A percentile compares a stretch with the other conserved stretches of the same genome.
Evolutionary conservation across 2,329 filamentous ascomycete species (phyloP).

Genomic region (Coleophoma crateriformis): DNA sequence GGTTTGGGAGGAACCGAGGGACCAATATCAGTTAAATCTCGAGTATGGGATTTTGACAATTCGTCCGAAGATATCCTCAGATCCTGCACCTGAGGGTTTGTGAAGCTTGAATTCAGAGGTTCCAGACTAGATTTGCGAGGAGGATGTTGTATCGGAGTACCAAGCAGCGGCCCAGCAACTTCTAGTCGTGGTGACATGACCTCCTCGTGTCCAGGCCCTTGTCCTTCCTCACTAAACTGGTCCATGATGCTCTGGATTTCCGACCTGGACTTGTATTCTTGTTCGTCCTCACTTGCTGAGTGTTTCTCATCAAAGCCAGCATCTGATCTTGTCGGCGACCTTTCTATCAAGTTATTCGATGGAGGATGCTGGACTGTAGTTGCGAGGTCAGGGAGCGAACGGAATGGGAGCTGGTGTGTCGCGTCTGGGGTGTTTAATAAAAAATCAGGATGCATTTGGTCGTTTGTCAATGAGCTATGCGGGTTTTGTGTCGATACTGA

Average conservation of each 20-base stretch:
- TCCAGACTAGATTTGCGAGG: slow-evolving; percentile 85
- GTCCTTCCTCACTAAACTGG: slow-evolving; percentile 76
- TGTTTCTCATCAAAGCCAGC: slow-evolving; percentile 51
- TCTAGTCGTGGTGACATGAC: slow-evolving; percentile 90
- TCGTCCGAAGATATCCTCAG: slow-evolving; percentile 17
- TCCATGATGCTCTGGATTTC: slow-evolving; percentile 99
- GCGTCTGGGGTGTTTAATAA: slow-evolving; percentile 38
- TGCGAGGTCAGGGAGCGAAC: no score
- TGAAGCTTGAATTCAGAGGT: slow-evolving; percentile 39
- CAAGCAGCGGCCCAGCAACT: slow-evolving; percentile 71
- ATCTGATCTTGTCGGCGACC: slow-evolving; percentile 50
- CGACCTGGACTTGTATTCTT: slow-evolving; percentile 65
- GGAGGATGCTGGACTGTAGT: slow-evolving; percentile 12
- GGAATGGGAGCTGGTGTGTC: slow-evolving; percentile 18
- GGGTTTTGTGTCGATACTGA: slow-evolving; percentile 3
- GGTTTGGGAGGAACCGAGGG: slow-evolving; percentile 35
- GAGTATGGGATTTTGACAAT: slow-evolving; percentile 5
- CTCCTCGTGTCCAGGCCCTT: slow-evolving; percentile 69
- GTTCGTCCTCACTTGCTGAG: slow-evolving; percentile 54
- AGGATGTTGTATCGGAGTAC: slow-evolving; percentile 64
- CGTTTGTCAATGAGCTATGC: slow-evolving; percentile 12
- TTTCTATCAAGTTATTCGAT: slow-evolving; percentile 30
- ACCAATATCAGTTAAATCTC: slow-evolving; percentile 23
- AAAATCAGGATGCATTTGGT: slow-evolving; percentile 39
- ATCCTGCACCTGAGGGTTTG: slow-evolving; percentile 21